These are phyloP conservation scores for Phytopythium vexans DNA, from an alignment of 352 stramenopile species.

Conservation along the genomic window DNA sequence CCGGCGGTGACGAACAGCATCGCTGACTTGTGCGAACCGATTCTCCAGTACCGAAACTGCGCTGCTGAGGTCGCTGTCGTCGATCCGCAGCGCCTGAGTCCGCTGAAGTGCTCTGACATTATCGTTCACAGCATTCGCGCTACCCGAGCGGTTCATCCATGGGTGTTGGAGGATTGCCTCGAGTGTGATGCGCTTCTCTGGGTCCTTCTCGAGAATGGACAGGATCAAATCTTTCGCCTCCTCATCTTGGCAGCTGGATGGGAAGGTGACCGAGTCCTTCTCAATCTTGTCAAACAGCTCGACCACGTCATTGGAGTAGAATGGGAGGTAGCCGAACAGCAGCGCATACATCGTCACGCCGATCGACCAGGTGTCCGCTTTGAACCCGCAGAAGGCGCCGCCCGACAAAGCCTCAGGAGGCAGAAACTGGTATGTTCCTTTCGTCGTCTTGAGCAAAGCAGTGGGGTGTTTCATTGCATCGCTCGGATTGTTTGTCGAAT, in stretches of 20 bases:
- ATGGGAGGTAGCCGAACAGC: slow-evolving; percentile 85
- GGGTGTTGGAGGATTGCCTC: slow-evolving; percentile 63
- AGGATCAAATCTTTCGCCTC: slow-evolving; percentile 70
- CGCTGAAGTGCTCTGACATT: slow-evolving; percentile 42
- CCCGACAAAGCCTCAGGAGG: slow-evolving; percentile 62
- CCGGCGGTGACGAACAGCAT: slow-evolving; percentile 25
- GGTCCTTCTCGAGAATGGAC: slow-evolving; percentile 74
- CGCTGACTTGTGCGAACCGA: slow-evolving; percentile 28
- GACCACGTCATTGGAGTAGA: slow-evolving; percentile 83
- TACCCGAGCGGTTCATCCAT: slow-evolving; percentile 66
- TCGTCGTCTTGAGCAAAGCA: slow-evolving; percentile 62
- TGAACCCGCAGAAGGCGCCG: slow-evolving; percentile 73
- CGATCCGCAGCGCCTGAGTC: slow-evolving; percentile 27
- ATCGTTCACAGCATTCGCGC: slow-evolving; percentile 45
- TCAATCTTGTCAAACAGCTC: slow-evolving; percentile 91
- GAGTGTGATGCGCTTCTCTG: slow-evolving; percentile 59
- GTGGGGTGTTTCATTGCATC: slow-evolving; percentile 5
- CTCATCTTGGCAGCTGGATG: slow-evolving; percentile 33
- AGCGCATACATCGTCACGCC: slow-evolving; percentile 91
- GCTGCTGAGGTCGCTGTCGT: slow-evolving; percentile 39
- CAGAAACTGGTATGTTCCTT: slow-evolving; percentile 78
- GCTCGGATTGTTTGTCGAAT: slow-evolving; percentile 7
- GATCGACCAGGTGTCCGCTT: slow-evolving; percentile 90
- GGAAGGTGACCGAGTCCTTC: slow-evolving; percentile 46
- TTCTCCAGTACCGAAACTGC: slow-evolving; percentile 58